A percentile compares a stretch with the other conserved stretches of the same genome.
These are phyloP conservation scores for Elaeis oleifera DNA, from an alignment of 202 grass and related monocot genomes.

Conservation along the genomic window DNA sequence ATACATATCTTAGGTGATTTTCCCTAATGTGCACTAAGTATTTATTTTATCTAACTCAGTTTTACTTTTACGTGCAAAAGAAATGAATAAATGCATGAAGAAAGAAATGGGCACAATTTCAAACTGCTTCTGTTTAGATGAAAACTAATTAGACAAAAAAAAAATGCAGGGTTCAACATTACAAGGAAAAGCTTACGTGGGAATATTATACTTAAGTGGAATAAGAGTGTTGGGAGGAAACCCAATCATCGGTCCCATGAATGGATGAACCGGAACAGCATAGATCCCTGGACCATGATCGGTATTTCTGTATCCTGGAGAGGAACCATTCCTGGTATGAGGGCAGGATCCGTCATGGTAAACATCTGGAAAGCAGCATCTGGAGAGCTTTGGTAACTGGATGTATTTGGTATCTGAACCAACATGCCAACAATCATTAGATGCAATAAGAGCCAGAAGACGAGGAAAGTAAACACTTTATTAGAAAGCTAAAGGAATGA, in stretches of 20 bases:
- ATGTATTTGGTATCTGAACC: no score
- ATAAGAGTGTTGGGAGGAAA: constrained; percentile 47
- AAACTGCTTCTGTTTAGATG: not conserved
- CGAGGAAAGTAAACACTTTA: no score
- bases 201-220: constrained; percentile 68
- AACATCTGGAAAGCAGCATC: constrained; percentile 16
- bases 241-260: constrained; percentile 32
- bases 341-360: constrained; percentile 36
- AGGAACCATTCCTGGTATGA: constrained; percentile 22
- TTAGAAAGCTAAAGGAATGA: no score
- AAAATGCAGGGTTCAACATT: not conserved
- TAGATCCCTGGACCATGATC: constrained; percentile 75
- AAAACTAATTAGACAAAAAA: not conserved
- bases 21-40: no score
- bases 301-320: constrained; percentile 43
- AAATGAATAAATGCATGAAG: no score
- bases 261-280: constrained; percentile 59
- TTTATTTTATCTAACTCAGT: no score
- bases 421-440: no score
- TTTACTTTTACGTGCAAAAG: no score
- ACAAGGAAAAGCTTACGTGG: constrained; percentile 42
- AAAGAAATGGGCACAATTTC: not conserved
- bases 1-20: no score
- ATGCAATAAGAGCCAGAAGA: no score
- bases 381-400: no score